phyloP scores from a whole-genome alignment of 2,329 filamentous ascomycete genomes.

The Botrytis tulipae region DNA sequence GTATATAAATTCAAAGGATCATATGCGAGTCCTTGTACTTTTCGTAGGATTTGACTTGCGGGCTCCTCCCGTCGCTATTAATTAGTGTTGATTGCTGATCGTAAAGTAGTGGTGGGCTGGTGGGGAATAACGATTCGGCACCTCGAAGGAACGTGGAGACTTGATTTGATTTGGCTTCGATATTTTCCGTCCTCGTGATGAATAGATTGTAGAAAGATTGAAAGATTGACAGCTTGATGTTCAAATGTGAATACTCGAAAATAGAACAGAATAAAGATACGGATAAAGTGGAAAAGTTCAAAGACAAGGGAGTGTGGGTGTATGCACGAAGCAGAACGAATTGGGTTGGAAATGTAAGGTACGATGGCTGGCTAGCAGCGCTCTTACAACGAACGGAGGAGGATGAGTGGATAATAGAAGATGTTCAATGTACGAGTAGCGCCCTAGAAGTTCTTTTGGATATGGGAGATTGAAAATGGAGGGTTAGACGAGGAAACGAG shows the following conservation, averaged over 20 bases:
- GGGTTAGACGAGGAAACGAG: background rate
- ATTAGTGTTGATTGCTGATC: constrained; percentile 18
- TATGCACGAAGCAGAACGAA: constrained; percentile 17
- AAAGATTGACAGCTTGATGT: constrained; percentile 12
- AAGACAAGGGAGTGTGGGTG: constrained; percentile 19
- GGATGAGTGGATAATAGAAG: constrained; percentile 3
- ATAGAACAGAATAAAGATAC: background rate
- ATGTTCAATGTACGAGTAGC: background rate
- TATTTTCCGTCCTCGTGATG: constrained; percentile 20
- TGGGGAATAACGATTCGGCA: background rate
- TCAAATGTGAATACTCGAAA: background rate
- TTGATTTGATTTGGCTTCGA: background rate
- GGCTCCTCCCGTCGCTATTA: constrained; percentile 15
- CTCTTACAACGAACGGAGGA: constrained; percentile 7
- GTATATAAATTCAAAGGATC: constrained; percentile 9
- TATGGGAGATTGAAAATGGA: constrained; percentile 16
- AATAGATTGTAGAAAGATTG: background rate
- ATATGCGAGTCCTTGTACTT: background rate
- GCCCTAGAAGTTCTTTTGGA: constrained; percentile 15
- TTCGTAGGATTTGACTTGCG: constrained; percentile 5
- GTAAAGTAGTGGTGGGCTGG: constrained; percentile 1
- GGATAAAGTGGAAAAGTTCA: background rate
- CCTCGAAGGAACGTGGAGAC: constrained; percentile 16
- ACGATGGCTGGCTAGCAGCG: constrained; percentile 22
- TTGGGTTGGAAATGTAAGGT: constrained; percentile 15